Evolutionary conservation across 257 asterid species (phyloP).

Genomic region (Solanum rostratum): DNA sequence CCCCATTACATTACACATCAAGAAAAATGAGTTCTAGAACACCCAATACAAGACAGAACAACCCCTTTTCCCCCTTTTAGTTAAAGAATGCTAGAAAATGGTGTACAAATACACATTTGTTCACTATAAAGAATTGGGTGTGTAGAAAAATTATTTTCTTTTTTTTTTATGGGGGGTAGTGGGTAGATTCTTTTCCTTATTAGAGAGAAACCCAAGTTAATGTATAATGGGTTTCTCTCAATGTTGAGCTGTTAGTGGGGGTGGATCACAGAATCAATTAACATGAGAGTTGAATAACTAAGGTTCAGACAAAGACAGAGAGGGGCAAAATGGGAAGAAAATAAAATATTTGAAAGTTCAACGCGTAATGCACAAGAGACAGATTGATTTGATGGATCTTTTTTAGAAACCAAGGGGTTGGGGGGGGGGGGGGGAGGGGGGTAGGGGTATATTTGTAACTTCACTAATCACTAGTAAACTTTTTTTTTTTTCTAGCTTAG

Average conservation of each 20-base stretch:
- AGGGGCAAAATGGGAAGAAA: neutral
- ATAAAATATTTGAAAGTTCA: constrained; percentile 24
- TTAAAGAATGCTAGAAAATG: constrained; percentile 46
- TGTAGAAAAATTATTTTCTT: neutral
- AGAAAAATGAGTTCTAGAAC: constrained; percentile 8
- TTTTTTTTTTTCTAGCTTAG: neutral
- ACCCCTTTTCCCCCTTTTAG: neutral
- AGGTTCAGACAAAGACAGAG: neutral
- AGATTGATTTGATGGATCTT: constrained; percentile 17
- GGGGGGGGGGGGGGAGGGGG: neutral
- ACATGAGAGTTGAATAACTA: constrained; percentile 18
- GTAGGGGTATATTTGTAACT: neutral
- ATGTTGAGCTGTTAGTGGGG: constrained; percentile 22
- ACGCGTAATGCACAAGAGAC: constrained; percentile 47
- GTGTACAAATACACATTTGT: constrained; percentile 18
- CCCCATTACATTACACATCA: neutral
- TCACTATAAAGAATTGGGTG: neutral
- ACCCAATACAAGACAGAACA: neutral
- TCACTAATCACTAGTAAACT: neutral
- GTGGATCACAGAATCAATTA: constrained; percentile 26
- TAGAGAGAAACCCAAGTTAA: constrained; percentile 32
- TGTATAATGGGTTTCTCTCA: constrained; percentile 23
- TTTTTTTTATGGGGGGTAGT: neutral
- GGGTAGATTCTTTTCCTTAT: constrained; percentile 36
- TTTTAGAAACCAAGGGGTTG: too few species aligned